phyloP scores from a whole-genome alignment of 1,284 basidiomycete genomes.

The Sutorius eximius region DNA sequence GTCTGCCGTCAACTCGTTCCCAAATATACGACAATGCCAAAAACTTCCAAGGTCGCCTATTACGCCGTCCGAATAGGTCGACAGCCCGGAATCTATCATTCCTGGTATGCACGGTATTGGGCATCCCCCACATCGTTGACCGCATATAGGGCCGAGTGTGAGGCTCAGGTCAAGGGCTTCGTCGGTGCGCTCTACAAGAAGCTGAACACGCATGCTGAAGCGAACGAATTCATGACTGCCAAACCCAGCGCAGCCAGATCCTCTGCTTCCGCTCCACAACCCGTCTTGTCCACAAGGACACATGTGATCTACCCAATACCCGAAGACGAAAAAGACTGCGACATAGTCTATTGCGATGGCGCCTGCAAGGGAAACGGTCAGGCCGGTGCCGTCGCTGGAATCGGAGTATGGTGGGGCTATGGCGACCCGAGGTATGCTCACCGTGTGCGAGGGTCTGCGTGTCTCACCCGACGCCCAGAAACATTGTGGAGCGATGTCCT shows the following conservation, averaged over 20 bases:
- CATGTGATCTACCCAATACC: neutral
- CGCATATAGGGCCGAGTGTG: conserved; percentile 31
- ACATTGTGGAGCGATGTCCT: conserved; percentile 75
- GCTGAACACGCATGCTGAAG: conserved; percentile 52
- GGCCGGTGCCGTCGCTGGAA: conserved; percentile 56
- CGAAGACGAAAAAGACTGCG: conserved; percentile 21
- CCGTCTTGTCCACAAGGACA: neutral
- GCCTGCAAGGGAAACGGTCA: conserved; percentile 78
- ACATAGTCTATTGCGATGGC: conserved; percentile 77
- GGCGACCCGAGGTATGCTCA: conserved; percentile 54
- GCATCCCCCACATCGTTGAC: conserved; percentile 12
- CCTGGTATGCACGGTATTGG: conserved; percentile 37
- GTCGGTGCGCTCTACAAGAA: conserved; percentile 62
- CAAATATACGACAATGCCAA: conserved; percentile 32
- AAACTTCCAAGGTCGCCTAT: conserved; percentile 31
- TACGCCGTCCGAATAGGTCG: conserved; percentile 43
- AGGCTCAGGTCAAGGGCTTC: conserved; percentile 59
- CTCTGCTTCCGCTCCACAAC: neutral
- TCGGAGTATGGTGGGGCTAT: conserved; percentile 77
- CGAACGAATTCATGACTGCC: conserved; percentile 41
- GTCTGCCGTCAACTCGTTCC: neutral
- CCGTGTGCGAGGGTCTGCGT: neutral
- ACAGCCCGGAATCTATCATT: conserved; percentile 39
- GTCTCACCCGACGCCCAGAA: conserved; percentile 43
- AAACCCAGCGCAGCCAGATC: conserved; percentile 1